phyloP scores from a whole-genome alignment of 163 green algal species.

The Scenedesmus sp. region DNA sequence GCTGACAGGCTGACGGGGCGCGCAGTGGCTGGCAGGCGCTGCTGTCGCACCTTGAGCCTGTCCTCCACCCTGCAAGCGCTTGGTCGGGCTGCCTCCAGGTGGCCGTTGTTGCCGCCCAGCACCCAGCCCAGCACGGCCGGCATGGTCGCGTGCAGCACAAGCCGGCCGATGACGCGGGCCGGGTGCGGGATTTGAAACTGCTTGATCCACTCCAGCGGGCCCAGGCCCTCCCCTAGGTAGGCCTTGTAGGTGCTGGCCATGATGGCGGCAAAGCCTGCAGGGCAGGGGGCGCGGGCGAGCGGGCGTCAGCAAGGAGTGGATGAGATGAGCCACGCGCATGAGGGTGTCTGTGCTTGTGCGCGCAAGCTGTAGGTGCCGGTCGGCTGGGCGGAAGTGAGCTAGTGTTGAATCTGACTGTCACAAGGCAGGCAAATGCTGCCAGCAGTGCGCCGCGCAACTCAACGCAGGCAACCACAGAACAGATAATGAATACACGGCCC shows the following conservation, averaged over 20 bases:
- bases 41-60: conserved; percentile 65
- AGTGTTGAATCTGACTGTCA: too few relatives aligned
- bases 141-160: conserved; percentile 95
- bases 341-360: not conserved
- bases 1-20: not conserved
- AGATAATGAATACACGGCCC: not conserved
- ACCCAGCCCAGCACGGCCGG: conserved; percentile 93
- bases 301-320: not conserved
- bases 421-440: not conserved
- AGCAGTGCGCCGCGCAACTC: too few relatives aligned
- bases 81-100: conserved; percentile 63
- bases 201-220: conserved; percentile 70
- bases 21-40: too few relatives aligned
- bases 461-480: too few relatives aligned
- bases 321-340: not conserved
- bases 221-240: conserved; percentile 94
- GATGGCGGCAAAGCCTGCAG: conserved; percentile 86
- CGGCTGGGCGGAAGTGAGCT: not conserved
- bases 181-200: conserved; percentile 93
- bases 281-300: not conserved
- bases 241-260: conserved; percentile 98
- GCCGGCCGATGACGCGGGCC: conserved; percentile 88
- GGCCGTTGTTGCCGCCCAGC: conserved; percentile 84
- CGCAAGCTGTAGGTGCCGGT: not conserved
- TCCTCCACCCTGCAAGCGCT: conserved; percentile 79